Percentiles rank a stretch among this genome's conserved stretches.
Evolutionary conservation across 768 basidiomycete species (phyloP).

Genomic region (Coprinellus micaceus): DNA sequence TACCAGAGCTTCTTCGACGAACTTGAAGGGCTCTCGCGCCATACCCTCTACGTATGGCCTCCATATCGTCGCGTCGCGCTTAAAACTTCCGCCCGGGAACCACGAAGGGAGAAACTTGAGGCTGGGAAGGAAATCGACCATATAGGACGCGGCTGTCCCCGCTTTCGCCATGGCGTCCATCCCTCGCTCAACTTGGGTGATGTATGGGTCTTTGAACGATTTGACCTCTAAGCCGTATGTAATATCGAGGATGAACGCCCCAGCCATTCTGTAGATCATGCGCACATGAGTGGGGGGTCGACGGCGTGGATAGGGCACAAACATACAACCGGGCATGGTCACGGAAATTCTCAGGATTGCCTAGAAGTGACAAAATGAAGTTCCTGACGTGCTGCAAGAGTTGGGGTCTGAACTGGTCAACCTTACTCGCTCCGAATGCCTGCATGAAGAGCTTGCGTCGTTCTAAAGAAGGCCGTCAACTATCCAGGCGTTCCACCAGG

Average conservation of each 20-base stretch:
- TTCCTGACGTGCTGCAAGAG: background rate
- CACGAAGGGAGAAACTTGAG: slow-evolving; percentile 42
- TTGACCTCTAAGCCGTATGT: slow-evolving; percentile 7
- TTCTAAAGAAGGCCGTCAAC: background rate
- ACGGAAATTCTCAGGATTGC: background rate
- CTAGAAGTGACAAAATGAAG: background rate
- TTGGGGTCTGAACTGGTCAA: background rate
- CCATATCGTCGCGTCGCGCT: slow-evolving; percentile 29
- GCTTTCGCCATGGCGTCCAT: slow-evolving; percentile 20
- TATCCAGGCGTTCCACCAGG: too few species aligned
- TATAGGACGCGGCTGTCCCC: slow-evolving; percentile 20
- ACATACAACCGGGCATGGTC: background rate
- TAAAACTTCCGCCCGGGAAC: slow-evolving; percentile 46
- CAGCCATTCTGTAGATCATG: background rate
- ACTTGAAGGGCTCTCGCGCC: background rate
- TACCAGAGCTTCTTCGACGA: slow-evolving; percentile 1
- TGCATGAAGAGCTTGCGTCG: background rate
- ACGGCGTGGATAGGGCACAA: background rate
- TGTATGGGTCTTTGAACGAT: slow-evolving; percentile 11
- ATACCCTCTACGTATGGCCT: background rate
- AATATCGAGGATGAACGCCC: slow-evolving; percentile 8
- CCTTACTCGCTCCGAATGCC: background rate
- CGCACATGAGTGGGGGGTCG: background rate
- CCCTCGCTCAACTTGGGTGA: slow-evolving; percentile 19
- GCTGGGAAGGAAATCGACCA: slow-evolving; percentile 29